Evolutionary conservation across 2,329 filamentous ascomycete genomes (phyloP), one percentile per base, ranked within the genome.

Genomic region (Colletotrichum tropicale): DNA sequence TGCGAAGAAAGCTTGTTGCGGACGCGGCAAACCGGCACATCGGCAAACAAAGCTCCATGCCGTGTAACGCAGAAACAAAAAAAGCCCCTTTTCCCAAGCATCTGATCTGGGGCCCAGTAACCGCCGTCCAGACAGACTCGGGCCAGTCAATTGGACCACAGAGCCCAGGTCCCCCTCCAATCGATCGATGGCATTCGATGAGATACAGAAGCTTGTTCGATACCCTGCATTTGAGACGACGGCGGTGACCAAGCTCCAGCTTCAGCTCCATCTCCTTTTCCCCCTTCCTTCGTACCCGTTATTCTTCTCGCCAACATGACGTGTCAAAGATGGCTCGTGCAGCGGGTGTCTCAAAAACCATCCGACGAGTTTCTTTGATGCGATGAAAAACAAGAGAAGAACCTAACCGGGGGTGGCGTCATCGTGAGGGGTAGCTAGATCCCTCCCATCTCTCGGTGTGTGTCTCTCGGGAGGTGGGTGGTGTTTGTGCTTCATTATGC

Each of bases 1-100:
- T 30, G 8, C 60, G 24, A n/a, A 71, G 71, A 75, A 75, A 75
- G 73, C 73, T 75, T 72, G 73, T 66, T 43, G 38, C 52, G 34
- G 26, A 24, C 56, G 32, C 73, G 73, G 73, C 62, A 68, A 75
- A 60, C 56, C 73, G 73, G 73, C 62, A 68, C 72, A 68, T 48
- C 73, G 73, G 70, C 73, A 75, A 30, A 28, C 36, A 72, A 55
- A 66, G 69, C 72, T 62, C 55, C 72, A 75, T 66, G 55, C 10
- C 43, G 30, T 43, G 65, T 69, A 64, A 64, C 56, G 56, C 43
- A 43, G 24, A 56, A 60, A 69, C 24, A 55, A 32, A 5, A n/a
- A 5, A n/a, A 30, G 0, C 2, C 58, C 30, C 30, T 13, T 32
- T 61, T 36, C 56, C 52, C 52, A 58, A 0, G 36, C 66, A 13